Evolutionary conservation across 495 filamentous ascomycete species (phyloP).

Genomic region (Podospora australis): DNA sequence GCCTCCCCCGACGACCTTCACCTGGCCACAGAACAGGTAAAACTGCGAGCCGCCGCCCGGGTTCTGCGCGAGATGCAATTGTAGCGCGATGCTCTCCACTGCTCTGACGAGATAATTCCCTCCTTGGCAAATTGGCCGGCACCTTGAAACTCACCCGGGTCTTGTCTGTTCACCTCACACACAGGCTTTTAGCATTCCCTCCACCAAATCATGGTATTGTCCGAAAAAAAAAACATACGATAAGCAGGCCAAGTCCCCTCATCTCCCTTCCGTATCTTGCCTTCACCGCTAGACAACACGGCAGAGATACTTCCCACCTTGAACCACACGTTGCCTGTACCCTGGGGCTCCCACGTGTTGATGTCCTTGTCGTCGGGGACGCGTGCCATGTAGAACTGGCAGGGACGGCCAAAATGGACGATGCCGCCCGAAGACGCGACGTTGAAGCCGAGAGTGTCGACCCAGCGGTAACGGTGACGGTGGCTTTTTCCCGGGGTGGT

Average conservation of each 20-base stretch:
- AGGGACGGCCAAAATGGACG: constrained; percentile 42
- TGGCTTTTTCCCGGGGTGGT: constrained; percentile 21
- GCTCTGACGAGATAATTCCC: constrained; percentile 37
- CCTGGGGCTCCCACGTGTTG: constrained; percentile 42
- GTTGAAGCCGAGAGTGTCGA: constrained; percentile 34
- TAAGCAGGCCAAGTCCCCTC: constrained; percentile 36
- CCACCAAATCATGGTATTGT: background rate
- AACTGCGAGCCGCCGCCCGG: constrained; percentile 35
- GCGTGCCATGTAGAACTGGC: constrained; percentile 44
- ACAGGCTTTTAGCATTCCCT: background rate
- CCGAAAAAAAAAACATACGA: constrained; percentile 17
- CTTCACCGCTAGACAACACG: constrained; percentile 18
- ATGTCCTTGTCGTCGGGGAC: constrained; percentile 35
- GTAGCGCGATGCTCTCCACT: constrained; percentile 35
- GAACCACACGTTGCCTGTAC: constrained; percentile 42
- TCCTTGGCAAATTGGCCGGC: background rate
- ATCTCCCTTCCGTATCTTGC: constrained; percentile 12
- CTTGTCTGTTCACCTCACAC: background rate
- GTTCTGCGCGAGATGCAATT: constrained; percentile 32
- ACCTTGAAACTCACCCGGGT: background rate
- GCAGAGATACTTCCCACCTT: constrained; percentile 36
- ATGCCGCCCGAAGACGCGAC: constrained; percentile 34
- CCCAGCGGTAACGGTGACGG: constrained; percentile 35
- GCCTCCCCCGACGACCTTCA: constrained; percentile 32
- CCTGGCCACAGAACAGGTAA: constrained; percentile 35